Base-by-base conservation (phyloP, 495 filamentous ascomycete species). In the Tuber microsphaerosporum region DNA sequence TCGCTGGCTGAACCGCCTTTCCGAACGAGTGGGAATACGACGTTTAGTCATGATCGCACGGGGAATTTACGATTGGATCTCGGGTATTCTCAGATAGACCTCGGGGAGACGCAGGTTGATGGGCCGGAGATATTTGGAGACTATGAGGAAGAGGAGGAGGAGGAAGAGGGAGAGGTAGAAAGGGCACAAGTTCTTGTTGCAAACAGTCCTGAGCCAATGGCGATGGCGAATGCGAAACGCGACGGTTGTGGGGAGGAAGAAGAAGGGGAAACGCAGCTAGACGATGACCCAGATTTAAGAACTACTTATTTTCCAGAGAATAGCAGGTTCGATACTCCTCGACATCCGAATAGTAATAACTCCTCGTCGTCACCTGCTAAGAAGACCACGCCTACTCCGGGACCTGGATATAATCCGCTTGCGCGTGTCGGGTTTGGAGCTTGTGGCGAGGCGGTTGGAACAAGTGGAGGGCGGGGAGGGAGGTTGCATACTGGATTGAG, bases 61-160 rank as follows among this genome's bases (percentile, higher is more conserved):
- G 79, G 80, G 5, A 71, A 73, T 71, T 70, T 81, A 8, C 76
- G 71, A 10, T 76, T 81, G 12, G 72, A 68, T 37, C 56, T 72
- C 20, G 69, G 46, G 9, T 76, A 73, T 22, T 75, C 75, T 8
- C 78, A 81, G 43, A 44, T 73, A 19, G 79, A 81, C 48, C 73
- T 81, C 48, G 79, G 75, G 1, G 79, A 77, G n/a, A 81, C 79
- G 5, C 79, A 81, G 61, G 68, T 77, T 34, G 79, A 81, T 73
- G 69, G 71, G n/a, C 65, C 7, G 7, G 69, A 56, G n/a, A 26
- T 65, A 4, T 70, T 45, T 14, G 46, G 16, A 10, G 39, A 41
- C 14, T 72, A 51, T 31, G 70, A 37, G 73, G 26, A 22, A 1
- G 73, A 44, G 26, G 51, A 1, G 17, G 34, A 37, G 8, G 72